A percentile compares a stretch with the other conserved stretches of the same genome.
phyloP scores from a whole-genome alignment of 768 basidiomycete genomes.

The Multifurca ochricompacta region DNA sequence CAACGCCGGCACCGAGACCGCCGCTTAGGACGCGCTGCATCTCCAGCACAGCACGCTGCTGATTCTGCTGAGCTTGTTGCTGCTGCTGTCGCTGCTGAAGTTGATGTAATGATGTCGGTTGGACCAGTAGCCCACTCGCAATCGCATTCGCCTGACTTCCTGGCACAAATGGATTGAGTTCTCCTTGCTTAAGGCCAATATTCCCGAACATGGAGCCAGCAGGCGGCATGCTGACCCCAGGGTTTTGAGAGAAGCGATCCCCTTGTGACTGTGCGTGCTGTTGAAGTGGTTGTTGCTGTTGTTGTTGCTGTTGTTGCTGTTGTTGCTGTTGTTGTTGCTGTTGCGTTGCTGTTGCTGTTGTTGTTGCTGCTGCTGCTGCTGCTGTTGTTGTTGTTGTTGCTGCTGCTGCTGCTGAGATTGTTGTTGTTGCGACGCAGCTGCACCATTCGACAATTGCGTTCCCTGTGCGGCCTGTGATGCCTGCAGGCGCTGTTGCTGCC shows the following conservation, averaged over 20 bases:
- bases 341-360: slow-evolving; percentile 11
- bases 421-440: not conserved
- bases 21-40: slow-evolving; percentile 13
- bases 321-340: not conserved
- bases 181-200: slow-evolving; percentile 16
- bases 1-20: slow-evolving; percentile 11
- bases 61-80: slow-evolving; percentile 10
- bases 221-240: not conserved
- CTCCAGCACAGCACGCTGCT: slow-evolving; percentile 10
- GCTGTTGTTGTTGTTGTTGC: not conserved
- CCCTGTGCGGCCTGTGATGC: slow-evolving; percentile 1
- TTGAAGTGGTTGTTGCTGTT: slow-evolving; percentile 8
- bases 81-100: slow-evolving; percentile 6
- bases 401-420: not conserved
- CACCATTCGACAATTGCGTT: not conserved
- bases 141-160: slow-evolving; percentile 17
- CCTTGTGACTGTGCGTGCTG: slow-evolving; percentile 6
- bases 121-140: slow-evolving; percentile 10
- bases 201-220: slow-evolving; percentile 7
- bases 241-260: slow-evolving; percentile 8
- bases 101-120: not conserved
- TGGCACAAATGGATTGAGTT: slow-evolving; percentile 20
- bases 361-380: slow-evolving; percentile 9
- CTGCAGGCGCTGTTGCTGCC: slow-evolving; percentile 1
- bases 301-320: slow-evolving; percentile 5